Base-by-base conservation (phyloP, 495 filamentous ascomycete genomes). In the Neurospora discreta region DNA sequence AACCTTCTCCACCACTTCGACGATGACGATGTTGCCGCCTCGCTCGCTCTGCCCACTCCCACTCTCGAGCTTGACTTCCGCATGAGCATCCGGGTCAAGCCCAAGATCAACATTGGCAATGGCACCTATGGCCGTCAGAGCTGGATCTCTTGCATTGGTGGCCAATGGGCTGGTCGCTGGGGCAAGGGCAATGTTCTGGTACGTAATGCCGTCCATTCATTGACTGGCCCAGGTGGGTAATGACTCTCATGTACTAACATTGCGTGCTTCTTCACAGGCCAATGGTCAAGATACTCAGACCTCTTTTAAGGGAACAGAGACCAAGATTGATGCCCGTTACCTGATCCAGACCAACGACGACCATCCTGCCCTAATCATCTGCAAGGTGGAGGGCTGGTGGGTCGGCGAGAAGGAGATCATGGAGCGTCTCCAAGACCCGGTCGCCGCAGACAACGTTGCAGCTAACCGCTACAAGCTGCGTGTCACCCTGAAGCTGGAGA, bases 341-440 rank as follows among this genome's bases (percentile, higher is more conserved):
- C 40, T 80, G 10, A 44, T 80, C 60, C 76, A 80, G 72, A 80
- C 78, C 30, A 73, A 69, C 69, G 77, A 80, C 69, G 78, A 78
- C 36, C 30, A 76, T 16, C 77, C 78, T 1, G 78, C 77, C 7
- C 52, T 75, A 42, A 76, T 80, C 72, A 74, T 73, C 39, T 76
- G 74, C 71, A 79, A 75, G 46, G 72, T 77, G 9, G 72, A 73
- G n/a, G 78, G 78, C 39, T 80, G 78, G 78, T 72, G 75, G 71
- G 76, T 73, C 5, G 78, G 74, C 46, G 76, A 77, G 4, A 72
- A 74, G 33, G 78, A 80, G 11, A 70, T 80, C 68, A 77, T 80
- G 77, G 77, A 77, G 68, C 38, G 73, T 23, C 75, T 80, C 16
- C 73, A 79, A 36, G 74, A 79, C 41, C 77, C 79, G 3, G 76